Base-by-base conservation (phyloP, 2,329 filamentous ascomycete species). In the Aspergillus eucalypticola region DNA sequence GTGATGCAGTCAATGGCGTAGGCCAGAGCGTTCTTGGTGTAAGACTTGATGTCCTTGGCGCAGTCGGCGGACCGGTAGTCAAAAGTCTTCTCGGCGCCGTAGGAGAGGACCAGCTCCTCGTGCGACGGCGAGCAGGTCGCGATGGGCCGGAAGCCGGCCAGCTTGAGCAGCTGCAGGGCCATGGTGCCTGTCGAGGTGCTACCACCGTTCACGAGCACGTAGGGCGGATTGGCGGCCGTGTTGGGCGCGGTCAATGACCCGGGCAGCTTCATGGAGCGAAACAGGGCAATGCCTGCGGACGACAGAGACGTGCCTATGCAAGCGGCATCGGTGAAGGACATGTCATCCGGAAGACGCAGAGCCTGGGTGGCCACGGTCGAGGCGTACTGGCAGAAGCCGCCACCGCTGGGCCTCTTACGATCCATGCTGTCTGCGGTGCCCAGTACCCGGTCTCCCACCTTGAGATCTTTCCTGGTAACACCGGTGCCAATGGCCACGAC, bases 1-100 rank as follows among this genome's bases (percentile, higher is more conserved):
- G 75, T 65, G 52, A 83, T 70, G 67, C 76, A 79, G 68, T 83
- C 81, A 2, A 81, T 59, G 1, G 74, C 78, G 56, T 74, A 75
- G 1, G 39, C 60, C 0, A 82, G 73, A 2, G 59, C 60, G 66
- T 76, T 73, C 4, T 57, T 51, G 0, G 81, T 82, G 67, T 75
- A 73, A 0, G 57, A 64, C 6, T 71, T 68, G 46, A 81, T 78
- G 19, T 73, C 27, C 17, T 48, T 32, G 11, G 25, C 46, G 21
- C 56, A 58, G 17, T 27, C 25, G 15, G 56, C 19, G 5, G 46
- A 51, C 2, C 21, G 44, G 29, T 58, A 58, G 48, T 58, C 56
- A 38, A 58, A 66, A 57, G 44, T 65, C 13, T 39, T 39, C 3
- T 21, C 53, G 15, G 48, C 48, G 10, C 48, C 48, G 19, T 25